Base-by-base conservation (phyloP, 805 yeast genomes). In the Cyberlindnera galapagoensis region DNA sequence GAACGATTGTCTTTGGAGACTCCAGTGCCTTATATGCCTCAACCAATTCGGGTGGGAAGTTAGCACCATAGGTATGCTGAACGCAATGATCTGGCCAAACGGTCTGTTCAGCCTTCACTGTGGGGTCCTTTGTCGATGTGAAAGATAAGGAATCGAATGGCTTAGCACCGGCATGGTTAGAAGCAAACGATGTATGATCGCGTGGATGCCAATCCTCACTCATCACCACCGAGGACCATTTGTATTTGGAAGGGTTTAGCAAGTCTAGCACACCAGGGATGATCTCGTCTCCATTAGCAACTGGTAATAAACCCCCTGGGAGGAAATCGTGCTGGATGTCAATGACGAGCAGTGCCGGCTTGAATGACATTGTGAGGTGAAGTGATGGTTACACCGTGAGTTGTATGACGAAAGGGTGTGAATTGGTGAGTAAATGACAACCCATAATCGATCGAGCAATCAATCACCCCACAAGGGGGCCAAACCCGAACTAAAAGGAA, bases 71-170 rank as follows among this genome's bases (percentile, higher is more conserved):
- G 0, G 87, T 65, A 31, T 67, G 65, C 48, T 84, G 88, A 11
- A 88, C 72, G 55, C 97, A 88, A 52, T 88, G 97, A 34, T 73
- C 88, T 0, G 97, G 97, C 97, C 97, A 88, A 4, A 86, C 64
- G 0, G 68, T 65, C 41, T 75, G 76, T 4, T 39, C 46, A 22
- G 59, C 39, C 10, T 52, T 49, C 10, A 52, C 43, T 25, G 41
- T 38, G 1, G 52, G 51, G 24, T 54, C 45, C 13, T 59, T 44
- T 0, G 92, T 88, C 30, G 76, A 72, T 2, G 46, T 31, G 49
- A 79, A 74, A 12, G 51, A 59, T 24, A 72, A 43, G 2, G 60
- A 49, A 0, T 75, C 59, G 49, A 64, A 87, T 3, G 87, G 82
- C 3, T 53, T 35, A 17, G 41, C 56, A 21, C 43, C 53, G 55